Base-by-base conservation (phyloP, 2,329 filamentous ascomycete genomes). In the Samsoniella hepiali region DNA sequence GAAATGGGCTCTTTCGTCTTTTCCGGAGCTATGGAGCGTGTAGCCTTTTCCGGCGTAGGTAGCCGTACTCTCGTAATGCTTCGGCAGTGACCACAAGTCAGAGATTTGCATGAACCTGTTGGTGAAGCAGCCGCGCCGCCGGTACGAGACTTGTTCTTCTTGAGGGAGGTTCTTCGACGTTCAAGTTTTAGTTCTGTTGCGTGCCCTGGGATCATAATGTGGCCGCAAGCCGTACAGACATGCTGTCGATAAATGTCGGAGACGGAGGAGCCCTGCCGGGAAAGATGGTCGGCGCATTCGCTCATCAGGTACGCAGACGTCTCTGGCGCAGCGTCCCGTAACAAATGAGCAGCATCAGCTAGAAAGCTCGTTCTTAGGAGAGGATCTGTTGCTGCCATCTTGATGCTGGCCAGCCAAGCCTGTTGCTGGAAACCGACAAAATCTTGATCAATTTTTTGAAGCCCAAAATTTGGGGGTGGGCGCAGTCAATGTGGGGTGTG, bases 241-340 rank as follows among this genome's bases (percentile, higher is more conserved):
- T 81, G 82, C 66, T 86, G 81, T 58, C 78, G 77, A 65, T 85
- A 81, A n/a, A 76, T 69, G 22, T 84, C 81, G 10, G 80, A 74
- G 57, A 74, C 72, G 8, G 75, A 67, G 7, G 83, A 66, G 50
- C 78, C 76, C 66, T 82, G 76, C 58, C 80, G 74, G 53, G 79
- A 77, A 68, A 85, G 76, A 15, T 88, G 71, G 10, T 77, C 73
- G 66, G 80, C 79, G 63, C 82, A 79, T 62, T 78, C 77, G 68
- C 76, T 79, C 83, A 88, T 85, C 45, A 89, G 75, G 70, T 85
- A 81, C 13, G 85, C 84, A 15, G 87, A 87, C 1, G 79, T 83
- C 66, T 83, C 79, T 1, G 86, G 85, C 1, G 84, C 80, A 2
- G 79, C 73, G 11, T 73, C 71, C 3, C 79, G 76, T 17, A 89